Percentiles rank a stretch among this genome's conserved stretches.
phyloP scores from a whole-genome alignment of 73 alveolate species.

The Paramecium bursaria region DNA sequence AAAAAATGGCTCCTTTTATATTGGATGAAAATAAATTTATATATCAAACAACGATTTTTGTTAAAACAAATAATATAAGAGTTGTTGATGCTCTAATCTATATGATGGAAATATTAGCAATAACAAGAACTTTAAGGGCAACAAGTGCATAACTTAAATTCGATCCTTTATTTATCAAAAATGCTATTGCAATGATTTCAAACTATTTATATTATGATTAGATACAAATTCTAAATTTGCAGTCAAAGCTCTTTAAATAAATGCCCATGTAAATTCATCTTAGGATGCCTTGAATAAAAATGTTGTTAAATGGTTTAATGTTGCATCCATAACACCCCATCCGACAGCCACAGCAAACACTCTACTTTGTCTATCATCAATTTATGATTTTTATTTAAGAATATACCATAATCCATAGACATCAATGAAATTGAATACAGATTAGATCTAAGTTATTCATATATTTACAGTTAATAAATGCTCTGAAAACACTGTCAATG shows the following conservation, averaged over 20 bases:
- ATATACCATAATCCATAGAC: constrained; percentile 30
- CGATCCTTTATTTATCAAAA: too few species aligned
- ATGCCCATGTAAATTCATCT: constrained; percentile 73
- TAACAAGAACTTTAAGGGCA: too few species aligned
- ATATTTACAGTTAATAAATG: not conserved
- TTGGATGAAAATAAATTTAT: too few species aligned
- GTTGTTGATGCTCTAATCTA: too few species aligned
- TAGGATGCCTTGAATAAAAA: constrained; percentile 66
- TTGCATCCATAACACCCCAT: constrained; percentile 63
- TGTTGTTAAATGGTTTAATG: constrained; percentile 53
- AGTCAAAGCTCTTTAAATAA: constrained; percentile 63
- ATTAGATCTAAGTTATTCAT: constrained; percentile 26
- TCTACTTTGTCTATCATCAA: constrained; percentile 58
- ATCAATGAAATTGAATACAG: constrained; percentile 38
- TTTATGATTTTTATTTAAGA: constrained; percentile 4
- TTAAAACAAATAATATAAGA: too few species aligned
- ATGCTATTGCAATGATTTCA: too few species aligned
- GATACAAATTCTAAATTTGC: constrained; percentile 61
- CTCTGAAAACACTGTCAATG: constrained; percentile 58
- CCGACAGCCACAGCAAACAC: constrained; percentile 70
- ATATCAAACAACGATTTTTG: too few species aligned
- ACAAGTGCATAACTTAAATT: too few species aligned
- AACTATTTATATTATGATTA: constrained; percentile 30
- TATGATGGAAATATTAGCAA: too few species aligned
- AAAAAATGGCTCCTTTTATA: too few species aligned